These are phyloP conservation scores for Phaeosphaeriaceae sp. DNA, from an alignment of 2,329 filamentous ascomycete species.

Conservation along the genomic window DNA sequence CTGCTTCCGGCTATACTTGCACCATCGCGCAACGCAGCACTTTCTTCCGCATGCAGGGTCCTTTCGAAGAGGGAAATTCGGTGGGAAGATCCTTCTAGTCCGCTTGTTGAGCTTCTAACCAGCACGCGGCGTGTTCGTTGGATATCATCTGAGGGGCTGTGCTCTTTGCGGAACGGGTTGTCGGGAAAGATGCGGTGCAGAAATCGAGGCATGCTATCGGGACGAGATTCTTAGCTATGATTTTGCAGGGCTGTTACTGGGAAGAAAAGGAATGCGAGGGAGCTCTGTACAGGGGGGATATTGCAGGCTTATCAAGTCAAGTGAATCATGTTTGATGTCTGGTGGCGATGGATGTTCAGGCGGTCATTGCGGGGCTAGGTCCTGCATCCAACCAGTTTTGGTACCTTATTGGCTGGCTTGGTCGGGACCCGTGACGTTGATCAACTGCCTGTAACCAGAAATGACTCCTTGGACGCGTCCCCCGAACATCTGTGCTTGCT, in stretches of 20 bases:
- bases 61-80: slow-evolving; percentile 16
- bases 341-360: slow-evolving; percentile 13
- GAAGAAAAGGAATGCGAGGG: background rate
- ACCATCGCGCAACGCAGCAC: slow-evolving; percentile 15
- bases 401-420: slow-evolving; percentile 9
- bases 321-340: slow-evolving; percentile 8
- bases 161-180: slow-evolving; percentile 25
- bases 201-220: slow-evolving; percentile 24
- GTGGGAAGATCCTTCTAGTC: slow-evolving; percentile 15
- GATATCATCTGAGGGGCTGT: slow-evolving; percentile 17
- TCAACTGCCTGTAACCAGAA: background rate
- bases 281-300: background rate
- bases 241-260: background rate
- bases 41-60: slow-evolving; percentile 14
- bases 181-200: slow-evolving; percentile 30
- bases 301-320: slow-evolving; percentile 8
- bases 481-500: too few species aligned
- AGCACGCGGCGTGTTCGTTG: slow-evolving; percentile 31
- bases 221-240: background rate
- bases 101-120: slow-evolving; percentile 14
- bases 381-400: background rate
- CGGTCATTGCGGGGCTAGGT: slow-evolving; percentile 14
- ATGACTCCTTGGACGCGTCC: background rate
- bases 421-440: slow-evolving; percentile 1
- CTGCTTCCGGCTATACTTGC: slow-evolving; percentile 29